Conservation (phyloP, 202 grass and related monocot species). For the Digitaria exilis region DNA sequence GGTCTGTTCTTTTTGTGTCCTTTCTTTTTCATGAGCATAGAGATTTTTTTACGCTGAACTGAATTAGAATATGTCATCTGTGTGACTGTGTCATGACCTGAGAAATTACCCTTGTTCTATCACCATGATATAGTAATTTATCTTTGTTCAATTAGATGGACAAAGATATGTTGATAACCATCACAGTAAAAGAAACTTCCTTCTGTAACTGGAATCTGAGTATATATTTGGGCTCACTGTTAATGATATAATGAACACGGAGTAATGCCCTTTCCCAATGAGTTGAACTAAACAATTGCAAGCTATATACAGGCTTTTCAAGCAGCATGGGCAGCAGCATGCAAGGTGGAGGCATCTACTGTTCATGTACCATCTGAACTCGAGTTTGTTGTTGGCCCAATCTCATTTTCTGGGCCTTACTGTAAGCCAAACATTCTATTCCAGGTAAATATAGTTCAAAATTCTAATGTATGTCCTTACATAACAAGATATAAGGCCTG, state of each 20-base stretch:
- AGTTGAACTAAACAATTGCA: background rate
- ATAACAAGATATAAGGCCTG: background rate
- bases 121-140: background rate
- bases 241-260: slow-evolving; percentile 10
- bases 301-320: slow-evolving; percentile 63
- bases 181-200: background rate
- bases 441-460: slow-evolving; percentile 55
- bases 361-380: slow-evolving; percentile 68
- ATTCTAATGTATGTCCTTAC: background rate
- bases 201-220: slow-evolving; percentile 2
- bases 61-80: background rate
- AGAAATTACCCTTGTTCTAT: slow-evolving; percentile 2
- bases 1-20: background rate
- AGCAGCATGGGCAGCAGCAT: slow-evolving; percentile 75
- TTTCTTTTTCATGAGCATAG: background rate
- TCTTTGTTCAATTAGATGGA: background rate
- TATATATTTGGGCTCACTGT: slow-evolving; percentile 3
- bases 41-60: background rate
- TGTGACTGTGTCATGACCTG: background rate
- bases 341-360: slow-evolving; percentile 81
- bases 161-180: background rate
- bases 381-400: slow-evolving; percentile 75
- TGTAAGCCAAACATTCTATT: slow-evolving; percentile 83
- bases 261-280: background rate
- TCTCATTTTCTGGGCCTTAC: slow-evolving; percentile 90